Evolutionary conservation across 371 early-diverging fungal genomes (phyloP), one percentile per base, ranked within the genome.

Genomic region (Ordospora colligata): DNA sequence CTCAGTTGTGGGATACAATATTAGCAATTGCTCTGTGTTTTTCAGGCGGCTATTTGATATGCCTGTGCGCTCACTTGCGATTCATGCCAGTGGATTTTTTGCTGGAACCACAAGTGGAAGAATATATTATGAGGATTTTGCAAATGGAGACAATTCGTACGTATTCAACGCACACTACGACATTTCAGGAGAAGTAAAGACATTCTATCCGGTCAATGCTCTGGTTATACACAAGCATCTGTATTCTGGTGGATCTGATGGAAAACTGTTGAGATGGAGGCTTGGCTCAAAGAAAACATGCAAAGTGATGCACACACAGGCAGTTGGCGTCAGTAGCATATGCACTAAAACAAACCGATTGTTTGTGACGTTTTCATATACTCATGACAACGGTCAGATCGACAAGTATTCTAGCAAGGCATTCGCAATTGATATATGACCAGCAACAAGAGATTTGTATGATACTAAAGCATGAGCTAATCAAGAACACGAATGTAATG

Each of bases 191-290:
- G 53, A 64, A 50, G 21, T 40, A 49, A 72, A 72, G 21, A 64
- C 42, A n/a, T 25, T 62, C 37, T 72, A 72, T 72, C 73, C 73
- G 2, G 73, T 72, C 6, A 72, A 72, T 63, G 12, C 32, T 10
- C n/a, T 72, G 10, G 44, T 37, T 7, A 2, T 49, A 25, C 27
- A 63, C 2, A 64, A 10, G 19, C 9, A 72, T 40, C 8, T 72
- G 7, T 49, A 63, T 63, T 49, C 64, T 27, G 45, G 73, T 3
- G 73, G 73, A 19, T 51, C 52, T 21, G 73, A 72, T 42, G 73
- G 73, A 21, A 42, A 42, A 14, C 49, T 72, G 23, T 45, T 49
- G 11, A 72, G 65, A 25, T 72, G 46, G 49, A 64, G 46, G 64
- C 51, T 51, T 50, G 73, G 44, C 0, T 9, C 37, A 11, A 58